Evolutionary conservation across 768 basidiomycete genomes (phyloP), one percentile per base, ranked within the genome.

Genomic region (Tricholoma hemisulphureum): DNA sequence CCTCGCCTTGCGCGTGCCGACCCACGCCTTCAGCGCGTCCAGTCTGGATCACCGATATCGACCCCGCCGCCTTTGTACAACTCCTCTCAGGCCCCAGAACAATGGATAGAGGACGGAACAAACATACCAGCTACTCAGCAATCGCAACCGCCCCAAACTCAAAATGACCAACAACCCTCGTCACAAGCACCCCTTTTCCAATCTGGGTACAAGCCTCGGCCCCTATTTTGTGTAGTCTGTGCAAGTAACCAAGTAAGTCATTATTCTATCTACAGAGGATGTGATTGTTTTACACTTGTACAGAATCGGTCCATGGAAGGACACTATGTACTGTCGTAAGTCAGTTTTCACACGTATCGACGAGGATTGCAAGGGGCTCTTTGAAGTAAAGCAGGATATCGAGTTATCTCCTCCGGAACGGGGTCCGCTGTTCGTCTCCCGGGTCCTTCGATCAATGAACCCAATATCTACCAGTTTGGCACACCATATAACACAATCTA

Each of bases 241-340:
- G 96, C 97, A n/a, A 98, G 94, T 68, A 99, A 99, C 69, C 93
- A 98, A 78, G 95, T 91, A 71, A 59, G 84, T 75, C 24, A 37
- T 43, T 56, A n/a, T 58, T 39, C 61, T 51, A 46, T 49, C n/a
- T 51, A 26, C 23, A 43, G 23, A 39, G 9, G 28, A 21, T 55
- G 28, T 41, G 51, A 50, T n/a, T 49, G 58, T 56, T 53, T 61
- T 58, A 61, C 67, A 35, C 63, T 64, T 48, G 56, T 57, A 4
- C 63, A 97, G 95, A 97, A 97, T 69, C 88, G 95, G 49, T 96
- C 95, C 1, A 99, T 99, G 97, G 97, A 98, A 75, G 97, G 93
- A 0, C 97, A 99, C 67, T 83, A 85, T 67, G 93, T 95, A 13
- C 73, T 98, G 53, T 76, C 88, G 94, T 97, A 63, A 76, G 93